Conservation (phyloP, 1,139 yeast genomes). For the Taphrina sp. region DNA sequence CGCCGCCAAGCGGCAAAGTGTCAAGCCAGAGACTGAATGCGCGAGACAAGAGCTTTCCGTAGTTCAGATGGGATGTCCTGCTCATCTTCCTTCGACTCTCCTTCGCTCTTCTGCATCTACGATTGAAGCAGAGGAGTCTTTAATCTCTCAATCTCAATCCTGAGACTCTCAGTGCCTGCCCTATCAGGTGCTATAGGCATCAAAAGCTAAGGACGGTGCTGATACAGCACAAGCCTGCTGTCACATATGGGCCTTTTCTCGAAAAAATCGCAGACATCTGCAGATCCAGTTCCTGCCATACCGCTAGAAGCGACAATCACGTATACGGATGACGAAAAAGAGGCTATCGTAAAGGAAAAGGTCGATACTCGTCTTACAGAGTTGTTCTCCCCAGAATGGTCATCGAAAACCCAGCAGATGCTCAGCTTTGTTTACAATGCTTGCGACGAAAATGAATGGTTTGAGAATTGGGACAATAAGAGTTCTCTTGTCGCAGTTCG, state of each 20-base stretch:
- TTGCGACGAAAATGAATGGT: slow-evolving; percentile 36
- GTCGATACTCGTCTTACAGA: slow-evolving; percentile 17
- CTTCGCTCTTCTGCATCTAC: no score
- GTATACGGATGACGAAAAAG: slow-evolving; percentile 18
- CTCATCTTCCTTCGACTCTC: no score
- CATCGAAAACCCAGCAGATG: slow-evolving; percentile 31
- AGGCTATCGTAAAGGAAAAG: slow-evolving; percentile 10
- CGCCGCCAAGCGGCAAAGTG: no score
- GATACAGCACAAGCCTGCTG: no score
- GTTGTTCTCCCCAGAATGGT: slow-evolving; percentile 30
- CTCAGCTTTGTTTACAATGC: slow-evolving; percentile 34
- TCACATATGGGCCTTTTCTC: slow-evolving; percentile 26
- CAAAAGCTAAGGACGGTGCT: no score
- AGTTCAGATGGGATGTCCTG: no score
- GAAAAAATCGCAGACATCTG: background rate
- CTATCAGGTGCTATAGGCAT: background rate
- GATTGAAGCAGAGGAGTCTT: no score
- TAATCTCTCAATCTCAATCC: no score
- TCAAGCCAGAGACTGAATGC: no score
- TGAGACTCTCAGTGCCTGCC: no score
- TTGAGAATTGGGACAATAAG: slow-evolving; percentile 33
- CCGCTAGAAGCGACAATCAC: background rate
- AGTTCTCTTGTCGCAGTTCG: slow-evolving; percentile 34
- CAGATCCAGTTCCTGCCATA: background rate
- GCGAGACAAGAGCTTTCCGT: no score